Evolutionary conservation across 805 yeast species (phyloP).

Genomic region (Pichia cephalocereana): DNA sequence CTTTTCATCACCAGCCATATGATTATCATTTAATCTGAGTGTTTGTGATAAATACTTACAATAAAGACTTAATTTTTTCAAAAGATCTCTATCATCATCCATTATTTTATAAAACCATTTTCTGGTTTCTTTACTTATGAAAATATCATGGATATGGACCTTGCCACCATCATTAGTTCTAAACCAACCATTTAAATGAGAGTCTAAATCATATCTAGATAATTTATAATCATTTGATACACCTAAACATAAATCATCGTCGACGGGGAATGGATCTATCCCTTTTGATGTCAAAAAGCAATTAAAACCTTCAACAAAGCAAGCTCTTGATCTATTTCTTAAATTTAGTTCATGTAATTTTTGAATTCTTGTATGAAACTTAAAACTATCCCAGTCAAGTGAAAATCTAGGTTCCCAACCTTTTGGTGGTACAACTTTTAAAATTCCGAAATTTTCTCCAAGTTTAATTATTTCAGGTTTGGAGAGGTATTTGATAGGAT

Average conservation of each 20-base stretch:
- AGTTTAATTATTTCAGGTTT: conserved; percentile 29
- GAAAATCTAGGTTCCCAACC: conserved; percentile 50
- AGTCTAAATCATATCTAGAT: neutral
- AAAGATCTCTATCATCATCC: neutral
- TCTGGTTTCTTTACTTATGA: conserved; percentile 9
- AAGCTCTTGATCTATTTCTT: conserved; percentile 50
- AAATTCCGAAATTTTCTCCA: conserved; percentile 41
- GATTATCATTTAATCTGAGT: neutral
- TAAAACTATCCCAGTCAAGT: conserved; percentile 42
- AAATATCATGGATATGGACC: conserved; percentile 26
- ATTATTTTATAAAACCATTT: conserved; percentile 7
- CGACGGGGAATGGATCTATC: conserved; percentile 1
- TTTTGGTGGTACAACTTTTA: conserved; percentile 43
- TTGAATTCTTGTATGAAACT: conserved; percentile 63
- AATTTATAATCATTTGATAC: conserved; percentile 3
- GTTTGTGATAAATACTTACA: neutral
- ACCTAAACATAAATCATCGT: conserved; percentile 9
- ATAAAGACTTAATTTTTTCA: conserved; percentile 2
- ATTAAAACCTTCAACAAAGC: conserved; percentile 52
- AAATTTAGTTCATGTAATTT: conserved; percentile 55
- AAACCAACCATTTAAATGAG: conserved; percentile 11
- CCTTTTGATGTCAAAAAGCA: conserved; percentile 44
- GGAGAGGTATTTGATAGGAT: conserved; percentile 42
- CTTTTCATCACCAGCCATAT: neutral
- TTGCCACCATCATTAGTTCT: conserved; percentile 10